Evolutionary conservation across 2,329 filamentous ascomycete species (phyloP).

Genomic region (Lasiodiplodia citricola): DNA sequence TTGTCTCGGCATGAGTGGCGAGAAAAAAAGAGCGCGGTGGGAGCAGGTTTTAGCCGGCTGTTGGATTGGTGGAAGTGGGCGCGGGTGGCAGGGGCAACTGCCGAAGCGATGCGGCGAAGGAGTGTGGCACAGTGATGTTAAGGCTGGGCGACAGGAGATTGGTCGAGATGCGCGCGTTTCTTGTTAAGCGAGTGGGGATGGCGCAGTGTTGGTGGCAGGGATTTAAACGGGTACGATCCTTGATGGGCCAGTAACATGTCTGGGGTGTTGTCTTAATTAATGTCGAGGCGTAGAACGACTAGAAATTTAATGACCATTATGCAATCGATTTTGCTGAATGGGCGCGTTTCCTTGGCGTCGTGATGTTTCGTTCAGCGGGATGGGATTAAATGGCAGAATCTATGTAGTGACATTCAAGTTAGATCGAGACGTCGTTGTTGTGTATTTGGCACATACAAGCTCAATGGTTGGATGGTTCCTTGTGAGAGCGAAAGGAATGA

Average conservation of each 20-base stretch:
- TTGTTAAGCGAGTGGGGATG: neutral
- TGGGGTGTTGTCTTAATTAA: neutral
- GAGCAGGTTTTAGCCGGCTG: too few species aligned
- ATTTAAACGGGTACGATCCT: neutral
- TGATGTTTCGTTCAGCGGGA: neutral
- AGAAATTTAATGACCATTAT: neutral
- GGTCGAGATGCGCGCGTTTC: neutral
- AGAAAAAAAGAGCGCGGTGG: neutral
- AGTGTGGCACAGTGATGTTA: neutral
- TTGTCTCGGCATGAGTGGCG: neutral
- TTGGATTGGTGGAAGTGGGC: too few species aligned
- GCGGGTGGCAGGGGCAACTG: neutral
- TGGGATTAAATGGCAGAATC: neutral
- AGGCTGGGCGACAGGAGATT: neutral
- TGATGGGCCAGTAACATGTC: neutral
- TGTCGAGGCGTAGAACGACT: neutral
- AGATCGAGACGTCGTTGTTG: neutral
- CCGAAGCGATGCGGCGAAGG: neutral
- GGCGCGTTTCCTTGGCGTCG: neutral
- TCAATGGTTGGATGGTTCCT: neutral
- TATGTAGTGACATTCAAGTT: neutral
- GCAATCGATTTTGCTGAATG: neutral
- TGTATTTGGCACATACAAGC: neutral
- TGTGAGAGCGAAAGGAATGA: neutral
- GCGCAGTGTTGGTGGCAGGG: neutral